Percentiles rank a stretch among this genome's conserved stretches.
Conservation (phyloP, 768 basidiomycete genomes). For the Panus rudis region DNA sequence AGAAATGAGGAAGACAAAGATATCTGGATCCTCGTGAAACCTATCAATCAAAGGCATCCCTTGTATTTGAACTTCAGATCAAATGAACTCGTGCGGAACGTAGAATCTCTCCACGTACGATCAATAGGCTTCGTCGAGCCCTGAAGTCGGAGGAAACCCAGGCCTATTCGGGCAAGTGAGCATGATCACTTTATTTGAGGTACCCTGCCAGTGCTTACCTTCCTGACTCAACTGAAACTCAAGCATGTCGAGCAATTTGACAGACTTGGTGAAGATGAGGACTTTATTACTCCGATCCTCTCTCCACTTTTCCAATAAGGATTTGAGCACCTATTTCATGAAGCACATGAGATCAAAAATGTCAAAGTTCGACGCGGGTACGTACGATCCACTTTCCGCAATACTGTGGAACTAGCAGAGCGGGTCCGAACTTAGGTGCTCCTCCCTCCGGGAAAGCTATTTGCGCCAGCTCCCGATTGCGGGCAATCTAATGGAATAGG, state of each 20-base stretch:
- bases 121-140: conserved; percentile 64
- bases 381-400: conserved; percentile 85
- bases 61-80: conserved; percentile 26
- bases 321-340: conserved; percentile 50
- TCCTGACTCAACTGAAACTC: conserved; percentile 60
- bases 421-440: conserved; percentile 52
- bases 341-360: not conserved
- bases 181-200: not conserved
- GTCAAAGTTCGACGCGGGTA: conserved; percentile 8
- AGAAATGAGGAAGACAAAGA: conserved; percentile 83
- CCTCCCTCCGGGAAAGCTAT: conserved; percentile 54
- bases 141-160: conserved; percentile 68
- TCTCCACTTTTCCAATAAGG: conserved; percentile 59
- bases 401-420: conserved; percentile 54
- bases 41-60: conserved; percentile 83
- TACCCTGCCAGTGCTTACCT: conserved; percentile 34
- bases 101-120: no score
- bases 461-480: conserved; percentile 58
- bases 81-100: no score
- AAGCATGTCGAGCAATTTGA: conserved; percentile 83
- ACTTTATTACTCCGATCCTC: conserved; percentile 74
- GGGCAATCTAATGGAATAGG: conserved; percentile 27
- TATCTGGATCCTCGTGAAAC: conserved; percentile 67
- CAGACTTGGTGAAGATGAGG: conserved; percentile 88
- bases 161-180: conserved; percentile 21